Conservation (phyloP, 2,329 filamentous ascomycete genomes). For the Pseudocercospora fuligena region DNA sequence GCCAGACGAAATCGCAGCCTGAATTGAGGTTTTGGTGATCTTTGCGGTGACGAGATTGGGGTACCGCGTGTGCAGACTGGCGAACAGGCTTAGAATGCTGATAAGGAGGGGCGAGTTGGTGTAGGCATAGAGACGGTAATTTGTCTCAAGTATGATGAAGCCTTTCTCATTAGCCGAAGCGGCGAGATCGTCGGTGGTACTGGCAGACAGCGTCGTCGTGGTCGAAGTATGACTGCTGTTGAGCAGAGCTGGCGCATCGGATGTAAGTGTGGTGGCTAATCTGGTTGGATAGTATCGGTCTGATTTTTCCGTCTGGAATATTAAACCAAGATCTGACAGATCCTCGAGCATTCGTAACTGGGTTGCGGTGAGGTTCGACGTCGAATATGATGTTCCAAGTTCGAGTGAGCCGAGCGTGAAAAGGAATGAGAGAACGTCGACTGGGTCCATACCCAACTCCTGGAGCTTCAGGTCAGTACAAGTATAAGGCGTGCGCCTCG, state of each 20-base stretch:
- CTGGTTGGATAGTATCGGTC: slow-evolving; percentile 83
- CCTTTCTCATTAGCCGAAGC: slow-evolving; percentile 62
- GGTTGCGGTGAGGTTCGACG: slow-evolving; percentile 76
- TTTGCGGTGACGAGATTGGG: slow-evolving; percentile 93
- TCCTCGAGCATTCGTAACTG: slow-evolving; percentile 89
- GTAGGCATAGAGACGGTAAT: slow-evolving; percentile 97
- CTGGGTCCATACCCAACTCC: slow-evolving; percentile 75
- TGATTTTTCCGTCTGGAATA: slow-evolving; percentile 64
- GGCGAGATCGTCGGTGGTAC: slow-evolving; percentile 32
- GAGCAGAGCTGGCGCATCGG: slow-evolving; percentile 72
- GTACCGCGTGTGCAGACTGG: slow-evolving; percentile 85
- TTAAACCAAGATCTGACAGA: slow-evolving; percentile 88
- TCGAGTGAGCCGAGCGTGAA: slow-evolving; percentile 94
- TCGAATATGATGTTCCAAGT: slow-evolving; percentile 88
- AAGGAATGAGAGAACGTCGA: slow-evolving; percentile 93
- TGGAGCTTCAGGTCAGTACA: slow-evolving; percentile 11
- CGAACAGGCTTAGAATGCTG: slow-evolving; percentile 88
- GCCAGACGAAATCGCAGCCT: slow-evolving; percentile 82
- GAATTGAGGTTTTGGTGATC: slow-evolving; percentile 85
- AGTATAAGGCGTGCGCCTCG: neutral
- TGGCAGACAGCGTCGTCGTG: slow-evolving; percentile 55
- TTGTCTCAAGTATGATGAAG: slow-evolving; percentile 95
- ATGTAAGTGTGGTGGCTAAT: slow-evolving; percentile 90
- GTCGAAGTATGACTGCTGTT: slow-evolving; percentile 69
- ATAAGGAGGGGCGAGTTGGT: slow-evolving; percentile 94